Evolutionary conservation across 352 stramenopile species (phyloP).

Genomic region (Phytopythium montanum): DNA sequence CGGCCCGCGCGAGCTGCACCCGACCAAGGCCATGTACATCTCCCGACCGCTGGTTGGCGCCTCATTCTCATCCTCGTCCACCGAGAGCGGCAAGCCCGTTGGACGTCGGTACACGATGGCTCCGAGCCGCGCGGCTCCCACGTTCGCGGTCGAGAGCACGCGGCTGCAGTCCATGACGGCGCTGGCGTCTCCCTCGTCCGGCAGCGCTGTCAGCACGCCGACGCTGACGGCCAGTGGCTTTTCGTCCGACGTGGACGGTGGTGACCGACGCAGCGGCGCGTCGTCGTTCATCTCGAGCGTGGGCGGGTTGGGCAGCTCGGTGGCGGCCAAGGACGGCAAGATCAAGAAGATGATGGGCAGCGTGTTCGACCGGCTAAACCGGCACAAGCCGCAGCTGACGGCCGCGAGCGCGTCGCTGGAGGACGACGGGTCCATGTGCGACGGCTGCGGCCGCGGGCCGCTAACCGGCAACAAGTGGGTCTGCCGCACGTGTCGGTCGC

Average conservation of each 20-base stretch:
- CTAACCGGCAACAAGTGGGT: slow-evolving; percentile 57
- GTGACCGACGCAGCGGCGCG: slow-evolving; percentile 26
- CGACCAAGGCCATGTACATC: slow-evolving; percentile 65
- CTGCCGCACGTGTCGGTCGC: slow-evolving; percentile 52
- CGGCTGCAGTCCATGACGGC: slow-evolving; percentile 30
- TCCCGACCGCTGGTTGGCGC: slow-evolving; percentile 39
- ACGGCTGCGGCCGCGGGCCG: slow-evolving; percentile 57
- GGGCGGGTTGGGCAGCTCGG: slow-evolving; percentile 7
- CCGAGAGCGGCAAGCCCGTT: slow-evolving; percentile 15
- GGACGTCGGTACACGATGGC: slow-evolving; percentile 29
- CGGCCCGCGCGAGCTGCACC: slow-evolving; percentile 54
- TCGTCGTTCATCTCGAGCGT: slow-evolving; percentile 15
- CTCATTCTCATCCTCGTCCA: slow-evolving; percentile 1
- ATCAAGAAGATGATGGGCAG: slow-evolving; percentile 82
- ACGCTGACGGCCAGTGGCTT: slow-evolving; percentile 19
- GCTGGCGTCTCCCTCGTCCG: slow-evolving; percentile 26
- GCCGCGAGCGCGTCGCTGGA: slow-evolving; percentile 25
- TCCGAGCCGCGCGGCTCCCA: slow-evolving; percentile 22
- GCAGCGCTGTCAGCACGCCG: slow-evolving; percentile 18
- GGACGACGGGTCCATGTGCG: slow-evolving; percentile 55
- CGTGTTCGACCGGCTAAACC: slow-evolving; percentile 63
- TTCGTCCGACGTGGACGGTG: slow-evolving; percentile 9
- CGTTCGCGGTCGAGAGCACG: slow-evolving; percentile 29
- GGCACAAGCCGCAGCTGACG: slow-evolving; percentile 51
- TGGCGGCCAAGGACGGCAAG: slow-evolving; percentile 44